Evolutionary conservation across 441 rosid genomes (phyloP), one percentile per base, ranked within the genome.

Genomic region (Syzygium syzygioides): DNA sequence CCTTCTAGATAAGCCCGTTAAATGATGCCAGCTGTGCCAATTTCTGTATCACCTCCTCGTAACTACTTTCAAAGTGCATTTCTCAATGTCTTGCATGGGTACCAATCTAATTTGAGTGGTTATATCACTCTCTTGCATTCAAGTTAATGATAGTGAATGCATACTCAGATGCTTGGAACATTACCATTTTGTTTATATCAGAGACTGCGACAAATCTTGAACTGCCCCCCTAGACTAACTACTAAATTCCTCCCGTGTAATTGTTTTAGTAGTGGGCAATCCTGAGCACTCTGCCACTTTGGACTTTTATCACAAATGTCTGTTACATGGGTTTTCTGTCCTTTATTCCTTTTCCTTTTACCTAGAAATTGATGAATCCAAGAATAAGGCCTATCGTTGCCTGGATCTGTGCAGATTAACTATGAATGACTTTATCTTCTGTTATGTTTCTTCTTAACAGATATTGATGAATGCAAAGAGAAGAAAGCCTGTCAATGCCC

Each of bases 401-500:
- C 45, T 55, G 55, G 37, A 53, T 37, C 59, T 57, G 28, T 55
- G 41, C 64, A 30, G 28, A 32, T 59, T 85, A 54, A 54, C 86
- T 55, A 85, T 37, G 14, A 55, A n/a, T 55, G 64, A 34, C 13
- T 55, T 25, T 56, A 48, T 23, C 52, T 85, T 55, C 86, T 85
- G 66, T 55, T 19, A 34, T 25, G 41, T 55, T 32, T 85, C 62
- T 85, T 48, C 45, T 37, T 85, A 87, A 86, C 92, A 98, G 99
- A 98, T 92, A 91, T 96, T 89, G 94, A 98, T 87, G 99, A 98
- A 92, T 98, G 99, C 94, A 94, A 94, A 90, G 99, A 97, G 86
- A 96, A 86, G 93, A 96, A 93, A 92, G 99, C 96, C 41, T 97
- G 99, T 86, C 99, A 96, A 88, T 98, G 99, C 91, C 92, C 96